Base-by-base conservation (phyloP, 192 early-diverging fungal genomes). In the Backusella mclennaniae region DNA sequence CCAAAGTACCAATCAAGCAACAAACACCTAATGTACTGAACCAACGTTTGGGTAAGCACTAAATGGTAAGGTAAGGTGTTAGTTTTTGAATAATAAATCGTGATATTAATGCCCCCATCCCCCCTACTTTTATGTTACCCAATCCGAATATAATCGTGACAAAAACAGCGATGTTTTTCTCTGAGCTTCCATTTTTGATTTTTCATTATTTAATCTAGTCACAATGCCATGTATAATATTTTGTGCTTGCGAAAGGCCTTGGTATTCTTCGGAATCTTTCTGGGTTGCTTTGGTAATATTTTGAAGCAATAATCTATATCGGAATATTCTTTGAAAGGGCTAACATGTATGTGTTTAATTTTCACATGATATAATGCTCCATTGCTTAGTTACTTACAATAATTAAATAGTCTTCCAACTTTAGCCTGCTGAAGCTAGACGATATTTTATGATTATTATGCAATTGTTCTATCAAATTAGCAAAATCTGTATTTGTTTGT, bases 271-370 rank as follows among this genome's bases (percentile, higher is more conserved):
- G 6, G 80, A 76, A 15, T 67, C 73, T 44, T 75, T 59, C 15
- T 78, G 76, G 2, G 90, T 91, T 36, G 87, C 75, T 68, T 91
- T 87, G 39, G 85, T 69, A 68, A 92, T 84, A n/a, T 89, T 89
- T 19, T 87, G 82, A 38, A 91, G 82, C 17, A 98, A 82, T 8
- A 98, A 84, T 9, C 94, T 94, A 78, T 98, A 98, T 63, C 94
- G 93, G 78, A 95, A 95, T 39, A 97, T 90, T n/a, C 96, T 85
- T 85, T 98, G 96, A 7, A 98, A 89, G 1, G 96, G 96, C 78
- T 96, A 41, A 38, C 12, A 19, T 39, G 59, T 63, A 26, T 29
- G 31, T 33, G 26, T 53, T 52, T 42, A 29, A 44, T 35, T 14
- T 29, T 9, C 19, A 49, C 19, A 49, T 49, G 19, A n/a, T 67